A percentile compares a stretch with the other conserved stretches of the same genome.
These are phyloP conservation scores for Schoenoplectus triqueter DNA, from an alignment of 202 grass and related monocot genomes.

Conservation along the genomic window DNA sequence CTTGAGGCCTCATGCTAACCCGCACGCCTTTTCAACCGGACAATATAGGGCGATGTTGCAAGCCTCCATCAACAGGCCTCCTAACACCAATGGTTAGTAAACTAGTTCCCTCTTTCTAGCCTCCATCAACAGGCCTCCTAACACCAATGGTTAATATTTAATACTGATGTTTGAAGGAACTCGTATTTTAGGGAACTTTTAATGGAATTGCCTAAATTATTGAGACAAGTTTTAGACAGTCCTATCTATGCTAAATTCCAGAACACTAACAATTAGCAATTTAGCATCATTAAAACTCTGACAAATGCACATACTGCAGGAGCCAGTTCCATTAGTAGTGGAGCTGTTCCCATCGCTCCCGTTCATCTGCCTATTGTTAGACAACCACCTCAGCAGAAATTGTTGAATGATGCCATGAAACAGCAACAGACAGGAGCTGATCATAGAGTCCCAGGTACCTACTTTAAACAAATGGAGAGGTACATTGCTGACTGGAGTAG, in stretches of 20 bases:
- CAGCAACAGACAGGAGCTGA: not conserved
- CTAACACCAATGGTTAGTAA: not conserved
- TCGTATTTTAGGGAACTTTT: not conserved
- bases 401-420: not conserved
- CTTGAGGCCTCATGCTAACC: not conserved
- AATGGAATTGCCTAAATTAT: not conserved
- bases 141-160: not conserved
- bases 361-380: not conserved
- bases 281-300: not conserved
- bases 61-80: not conserved
- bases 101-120: not conserved
- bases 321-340: not conserved
- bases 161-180: too few species aligned
- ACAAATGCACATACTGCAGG: not conserved
- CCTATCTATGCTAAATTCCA: not conserved
- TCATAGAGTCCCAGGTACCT: not conserved
- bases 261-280: not conserved
- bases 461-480: not conserved
- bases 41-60: not conserved
- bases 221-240: not conserved
- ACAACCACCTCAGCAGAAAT: not conserved
- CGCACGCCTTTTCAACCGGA: too few species aligned
- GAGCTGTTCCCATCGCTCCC: not conserved
- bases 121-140: not conserved
- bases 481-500: not conserved